Evolutionary conservation across 2,329 filamentous ascomycete species (phyloP).

Genomic region (Leptographium radiaticola): DNA sequence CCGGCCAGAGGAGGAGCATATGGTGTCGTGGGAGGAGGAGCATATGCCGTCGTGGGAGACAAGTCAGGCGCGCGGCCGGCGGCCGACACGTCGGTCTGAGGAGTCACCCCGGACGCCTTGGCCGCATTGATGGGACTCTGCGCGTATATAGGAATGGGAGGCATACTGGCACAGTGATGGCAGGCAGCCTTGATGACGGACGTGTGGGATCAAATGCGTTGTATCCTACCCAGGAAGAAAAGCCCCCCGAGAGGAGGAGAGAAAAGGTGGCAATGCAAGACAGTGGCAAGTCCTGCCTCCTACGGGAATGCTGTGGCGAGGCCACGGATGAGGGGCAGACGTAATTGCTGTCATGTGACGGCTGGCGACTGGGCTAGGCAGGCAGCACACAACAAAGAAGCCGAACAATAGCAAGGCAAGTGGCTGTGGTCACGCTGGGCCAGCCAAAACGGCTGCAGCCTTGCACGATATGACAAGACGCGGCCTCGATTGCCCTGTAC

Average conservation of each 20-base stretch:
- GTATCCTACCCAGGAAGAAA: neutral
- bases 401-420: neutral
- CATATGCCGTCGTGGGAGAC: neutral
- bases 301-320: too few relatives aligned
- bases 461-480: too few relatives aligned
- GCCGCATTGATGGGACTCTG: constrained; percentile 44
- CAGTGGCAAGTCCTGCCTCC: too few relatives aligned
- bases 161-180: constrained; percentile 28
- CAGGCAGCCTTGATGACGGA: too few relatives aligned
- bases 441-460: too few relatives aligned
- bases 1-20: neutral
- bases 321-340: neutral
- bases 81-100: constrained; percentile 25
- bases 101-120: constrained; percentile 36
- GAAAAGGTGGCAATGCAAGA: too few relatives aligned
- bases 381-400: neutral
- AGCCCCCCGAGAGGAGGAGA: neutral
- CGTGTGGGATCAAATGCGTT: too few relatives aligned
- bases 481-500: too few relatives aligned
- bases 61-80: too few relatives aligned
- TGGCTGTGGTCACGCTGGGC: too few relatives aligned
- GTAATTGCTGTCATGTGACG: neutral
- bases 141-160: constrained; percentile 46
- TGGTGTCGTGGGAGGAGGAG: neutral
- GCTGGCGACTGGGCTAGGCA: neutral